A percentile compares a stretch with the other conserved stretches of the same genome.
Evolutionary conservation across 148 eudicot genomes (phyloP).

Genomic region (Rhododendron henanense): DNA sequence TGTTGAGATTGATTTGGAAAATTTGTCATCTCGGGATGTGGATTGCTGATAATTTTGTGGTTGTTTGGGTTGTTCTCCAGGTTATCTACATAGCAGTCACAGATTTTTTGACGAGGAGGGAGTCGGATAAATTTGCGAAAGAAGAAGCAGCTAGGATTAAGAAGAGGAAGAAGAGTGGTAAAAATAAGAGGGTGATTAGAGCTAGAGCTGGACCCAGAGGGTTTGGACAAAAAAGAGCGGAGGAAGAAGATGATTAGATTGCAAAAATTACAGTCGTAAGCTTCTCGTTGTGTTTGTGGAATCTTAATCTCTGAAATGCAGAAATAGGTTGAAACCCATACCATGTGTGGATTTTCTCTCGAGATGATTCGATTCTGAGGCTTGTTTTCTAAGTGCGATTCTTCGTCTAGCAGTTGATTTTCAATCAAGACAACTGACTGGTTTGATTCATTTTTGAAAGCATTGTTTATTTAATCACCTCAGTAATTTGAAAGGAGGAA

Average conservation of each 20-base stretch:
- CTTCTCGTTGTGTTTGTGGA: not conserved
- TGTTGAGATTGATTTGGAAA: not conserved
- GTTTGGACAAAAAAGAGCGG: conserved; percentile 64
- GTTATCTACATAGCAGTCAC: conserved; percentile 80
- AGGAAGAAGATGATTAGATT: conserved; percentile 32
- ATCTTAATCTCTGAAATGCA: not conserved
- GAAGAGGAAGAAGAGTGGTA: conserved; percentile 31
- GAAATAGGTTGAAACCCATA: not conserved
- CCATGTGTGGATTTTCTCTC: not conserved
- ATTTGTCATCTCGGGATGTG: not conserved
- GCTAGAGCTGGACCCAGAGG: conserved; percentile 75
- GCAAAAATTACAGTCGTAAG: not conserved
- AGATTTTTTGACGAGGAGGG: conserved; percentile 86
- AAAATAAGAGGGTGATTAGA: conserved; percentile 37
- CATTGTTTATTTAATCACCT: not conserved
- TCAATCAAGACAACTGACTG: not conserved
- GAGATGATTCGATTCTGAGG: not conserved
- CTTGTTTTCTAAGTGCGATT: not conserved
- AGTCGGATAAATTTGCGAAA: conserved; percentile 73
- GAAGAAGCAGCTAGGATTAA: conserved; percentile 60
- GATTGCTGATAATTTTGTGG: conserved; percentile 1
- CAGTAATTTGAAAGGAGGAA: not conserved
- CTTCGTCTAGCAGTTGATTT: not conserved
- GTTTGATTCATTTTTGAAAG: not conserved
- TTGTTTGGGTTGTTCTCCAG: conserved; percentile 24